Evolutionary conservation across 1,139 yeast species (phyloP), one percentile per base, ranked within the genome.

Genomic region (Debaryomycetaceae sp.): DNA sequence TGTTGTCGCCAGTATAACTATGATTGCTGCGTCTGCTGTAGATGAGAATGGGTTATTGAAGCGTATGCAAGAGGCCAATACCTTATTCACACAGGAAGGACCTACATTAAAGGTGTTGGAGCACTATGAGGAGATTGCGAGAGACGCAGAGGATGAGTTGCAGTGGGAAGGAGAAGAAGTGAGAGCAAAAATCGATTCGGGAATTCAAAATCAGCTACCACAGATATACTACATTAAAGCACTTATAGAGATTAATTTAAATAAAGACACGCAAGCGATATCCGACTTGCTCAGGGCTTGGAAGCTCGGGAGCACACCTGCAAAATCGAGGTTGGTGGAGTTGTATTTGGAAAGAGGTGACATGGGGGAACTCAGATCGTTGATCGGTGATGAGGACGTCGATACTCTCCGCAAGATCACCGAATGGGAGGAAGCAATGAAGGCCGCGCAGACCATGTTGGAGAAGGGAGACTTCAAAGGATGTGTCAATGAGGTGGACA

Each of bases 141-240:
- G 48, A 14, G 58, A 55, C 4, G 34, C 54, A 20, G 50, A 47
- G 36, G 45, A 37, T 4, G 41, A 38, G 31, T 42, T 40, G 5
- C 45, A 37, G 9, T 24, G 22, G 6, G 35, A 40, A 8, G 22
- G 37, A 17, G 20, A 11, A 11, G 41, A 39, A 22, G 11, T 9
- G 6, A 8, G 17, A 8, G 8, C 17, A 17, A 22, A 33, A 8
- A 20, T 20, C 6, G 41, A 35, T 13, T 40, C 24, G 27, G n/a
- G 37, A 22, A 36, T 45, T 17, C 40, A 34, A 14, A 41, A 39
- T 6, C 48, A 49, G 39, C 48, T 63, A 37, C 61, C 77, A 0
- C 78, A 70, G 47, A 60, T 78, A 5, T 71, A 75, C 52, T 78
- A 72, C 56, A 80, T 78, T 55, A 76, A 76, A 50, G 85, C 84